A percentile compares a stretch with the other conserved stretches of the same genome.
These are phyloP conservation scores for Glycine latifolia DNA, from an alignment of 306 rosid genomes.

Conservation along the genomic window DNA sequence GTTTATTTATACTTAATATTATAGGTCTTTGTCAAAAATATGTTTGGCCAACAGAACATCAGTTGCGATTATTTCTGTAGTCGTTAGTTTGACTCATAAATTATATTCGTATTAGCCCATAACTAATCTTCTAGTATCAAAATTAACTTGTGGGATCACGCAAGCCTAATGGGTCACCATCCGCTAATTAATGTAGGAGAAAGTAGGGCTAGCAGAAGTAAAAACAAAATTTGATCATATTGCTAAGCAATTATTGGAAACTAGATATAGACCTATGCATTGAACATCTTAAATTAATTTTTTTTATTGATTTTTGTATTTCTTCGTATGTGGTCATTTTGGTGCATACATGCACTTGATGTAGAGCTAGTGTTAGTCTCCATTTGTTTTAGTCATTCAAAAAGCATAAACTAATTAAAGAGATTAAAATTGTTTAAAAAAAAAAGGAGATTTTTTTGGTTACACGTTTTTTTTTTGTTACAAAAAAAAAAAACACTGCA, in stretches of 20 bases:
- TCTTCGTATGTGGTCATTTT: not conserved
- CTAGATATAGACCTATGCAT: not conserved
- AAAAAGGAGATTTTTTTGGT: not conserved
- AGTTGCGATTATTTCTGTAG: not conserved
- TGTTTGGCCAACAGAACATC: not conserved
- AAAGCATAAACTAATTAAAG: not conserved
- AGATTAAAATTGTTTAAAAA: not conserved
- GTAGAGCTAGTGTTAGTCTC: not conserved
- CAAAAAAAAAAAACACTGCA: too few relatives aligned
- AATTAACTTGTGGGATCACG: slow-evolving; percentile 41
- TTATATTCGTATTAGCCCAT: slow-evolving; percentile 6
- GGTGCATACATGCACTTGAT: not conserved
- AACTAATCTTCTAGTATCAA: slow-evolving; percentile 22
- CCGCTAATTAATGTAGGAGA: slow-evolving; percentile 39
- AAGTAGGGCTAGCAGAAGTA: slow-evolving; percentile 25
- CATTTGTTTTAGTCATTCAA: not conserved
- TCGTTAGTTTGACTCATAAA: slow-evolving; percentile 17
- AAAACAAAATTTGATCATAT: not conserved
- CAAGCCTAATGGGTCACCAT: slow-evolving; percentile 45
- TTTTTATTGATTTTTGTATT: not conserved
- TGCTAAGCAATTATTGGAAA: slow-evolving; percentile 27
- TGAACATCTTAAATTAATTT: not conserved
- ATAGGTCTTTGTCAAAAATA: not conserved
- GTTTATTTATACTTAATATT: not conserved
- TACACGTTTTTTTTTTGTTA: too few relatives aligned